Evolutionary conservation across 1,139 yeast genomes (phyloP).

Genomic region (Magnusiomyces ingens): DNA sequence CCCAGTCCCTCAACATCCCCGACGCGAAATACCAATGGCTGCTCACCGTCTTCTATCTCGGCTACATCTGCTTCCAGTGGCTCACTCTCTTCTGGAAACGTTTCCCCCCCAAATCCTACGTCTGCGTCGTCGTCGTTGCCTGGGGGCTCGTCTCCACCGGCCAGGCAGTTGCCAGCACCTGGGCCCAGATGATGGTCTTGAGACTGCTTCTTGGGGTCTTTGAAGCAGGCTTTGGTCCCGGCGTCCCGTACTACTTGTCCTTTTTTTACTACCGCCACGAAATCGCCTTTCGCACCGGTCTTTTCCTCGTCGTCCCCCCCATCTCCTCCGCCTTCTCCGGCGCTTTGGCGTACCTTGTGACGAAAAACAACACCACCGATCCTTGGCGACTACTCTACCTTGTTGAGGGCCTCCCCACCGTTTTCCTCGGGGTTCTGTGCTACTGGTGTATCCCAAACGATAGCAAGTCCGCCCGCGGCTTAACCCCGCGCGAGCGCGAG

Average conservation of each 20-base stretch:
- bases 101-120: constrained; percentile 14
- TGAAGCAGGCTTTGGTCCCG: constrained; percentile 56
- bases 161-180: constrained; percentile 36
- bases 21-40: constrained; percentile 35
- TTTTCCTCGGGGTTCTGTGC: constrained; percentile 11
- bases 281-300: constrained; percentile 14
- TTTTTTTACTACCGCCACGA: constrained; percentile 28
- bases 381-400: constrained; percentile 15
- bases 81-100: constrained; percentile 15
- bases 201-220: constrained; percentile 52
- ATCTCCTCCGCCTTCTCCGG: constrained; percentile 16
- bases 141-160: constrained; percentile 16
- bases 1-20: constrained; percentile 39
- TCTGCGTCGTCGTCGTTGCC: constrained; percentile 12
- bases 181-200: constrained; percentile 47
- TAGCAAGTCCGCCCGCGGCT: constrained; percentile 6
- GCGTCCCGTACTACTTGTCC: constrained; percentile 22
- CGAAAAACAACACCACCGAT: constrained; percentile 8
- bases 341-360: constrained; percentile 15
- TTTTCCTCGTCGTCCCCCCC: constrained; percentile 13
- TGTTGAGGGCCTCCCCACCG: constrained; percentile 16
- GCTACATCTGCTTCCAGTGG: constrained; percentile 28
- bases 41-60: constrained; percentile 22
- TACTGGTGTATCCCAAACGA: constrained; percentile 13
- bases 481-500: constrained; percentile 11